Evolutionary conservation across 2,329 filamentous ascomycete genomes (phyloP).

Genomic region (Capronia epimyces): DNA sequence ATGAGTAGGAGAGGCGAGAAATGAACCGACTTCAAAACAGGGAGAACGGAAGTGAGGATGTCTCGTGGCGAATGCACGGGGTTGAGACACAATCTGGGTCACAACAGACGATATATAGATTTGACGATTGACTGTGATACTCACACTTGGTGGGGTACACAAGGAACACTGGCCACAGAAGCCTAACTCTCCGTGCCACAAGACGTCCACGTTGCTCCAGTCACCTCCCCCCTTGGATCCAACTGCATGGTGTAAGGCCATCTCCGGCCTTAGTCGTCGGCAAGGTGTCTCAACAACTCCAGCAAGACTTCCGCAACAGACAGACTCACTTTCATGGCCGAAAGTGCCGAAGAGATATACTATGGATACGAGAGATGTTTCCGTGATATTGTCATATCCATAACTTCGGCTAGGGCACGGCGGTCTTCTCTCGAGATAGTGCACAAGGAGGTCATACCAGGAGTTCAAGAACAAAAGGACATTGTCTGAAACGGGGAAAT

Average conservation of each 20-base stretch:
- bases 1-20: not conserved
- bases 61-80: not conserved
- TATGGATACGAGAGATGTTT: not conserved
- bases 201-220: slow-evolving; percentile 15
- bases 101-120: slow-evolving; percentile 16
- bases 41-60: not conserved
- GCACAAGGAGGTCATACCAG: too few species aligned
- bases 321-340: not conserved
- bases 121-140: slow-evolving; percentile 1
- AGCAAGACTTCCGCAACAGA: not conserved
- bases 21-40: not conserved
- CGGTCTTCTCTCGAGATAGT: not conserved
- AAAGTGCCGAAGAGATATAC: not conserved
- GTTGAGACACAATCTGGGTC: slow-evolving; percentile 1
- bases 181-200: slow-evolving; percentile 12
- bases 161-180: not conserved
- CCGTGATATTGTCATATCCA: not conserved
- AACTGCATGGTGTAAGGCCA: not conserved
- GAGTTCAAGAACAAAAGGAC: too few species aligned
- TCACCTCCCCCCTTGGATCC: slow-evolving; percentile 16
- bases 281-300: not conserved
- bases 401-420: not conserved
- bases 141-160: slow-evolving; percentile 8
- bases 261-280: not conserved
- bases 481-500: too few species aligned